phyloP scores from a whole-genome alignment of 805 yeast species.

The Yamadazyma nakazawae region DNA sequence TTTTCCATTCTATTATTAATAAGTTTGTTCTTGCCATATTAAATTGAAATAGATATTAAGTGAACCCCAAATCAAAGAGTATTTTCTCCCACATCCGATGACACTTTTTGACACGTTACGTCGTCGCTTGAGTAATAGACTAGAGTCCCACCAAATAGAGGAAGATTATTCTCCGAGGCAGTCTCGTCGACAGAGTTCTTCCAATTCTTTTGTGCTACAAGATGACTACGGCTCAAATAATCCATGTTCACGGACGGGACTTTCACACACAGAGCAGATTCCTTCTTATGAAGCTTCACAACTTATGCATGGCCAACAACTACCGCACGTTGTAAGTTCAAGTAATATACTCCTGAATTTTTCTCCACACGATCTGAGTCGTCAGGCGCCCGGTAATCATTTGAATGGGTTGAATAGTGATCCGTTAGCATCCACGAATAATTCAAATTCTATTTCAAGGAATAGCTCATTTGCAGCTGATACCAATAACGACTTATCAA shows the following conservation, averaged over 20 bases:
- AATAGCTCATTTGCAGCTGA: slow-evolving; percentile 10
- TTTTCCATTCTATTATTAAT: no score
- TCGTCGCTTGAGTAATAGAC: slow-evolving; percentile 22
- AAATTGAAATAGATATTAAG: no score
- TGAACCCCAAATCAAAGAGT: no score
- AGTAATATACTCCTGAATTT: slow-evolving; percentile 6
- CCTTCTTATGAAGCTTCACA: slow-evolving; percentile 44
- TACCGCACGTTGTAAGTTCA: not conserved
- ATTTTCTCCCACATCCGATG: slow-evolving; percentile 13
- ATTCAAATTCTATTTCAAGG: slow-evolving; percentile 12
- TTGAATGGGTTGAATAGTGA: not conserved
- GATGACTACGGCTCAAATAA: slow-evolving; percentile 3
- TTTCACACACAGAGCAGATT: slow-evolving; percentile 24
- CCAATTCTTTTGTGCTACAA: slow-evolving; percentile 8
- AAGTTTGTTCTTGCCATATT: no score
- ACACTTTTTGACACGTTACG: slow-evolving; percentile 24
- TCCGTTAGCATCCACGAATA: slow-evolving; percentile 4
- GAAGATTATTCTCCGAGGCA: slow-evolving; percentile 26
- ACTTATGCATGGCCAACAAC: slow-evolving; percentile 24
- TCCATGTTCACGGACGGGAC: not conserved
- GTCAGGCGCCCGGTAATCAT: slow-evolving; percentile 3
- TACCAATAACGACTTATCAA: slow-evolving; percentile 8
- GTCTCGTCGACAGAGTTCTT: slow-evolving; percentile 10
- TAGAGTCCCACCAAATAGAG: slow-evolving; percentile 31
- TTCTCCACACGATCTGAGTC: slow-evolving; percentile 1